Conservation (phyloP, 306 rosid genomes). For the Styphnolobium japonicum region DNA sequence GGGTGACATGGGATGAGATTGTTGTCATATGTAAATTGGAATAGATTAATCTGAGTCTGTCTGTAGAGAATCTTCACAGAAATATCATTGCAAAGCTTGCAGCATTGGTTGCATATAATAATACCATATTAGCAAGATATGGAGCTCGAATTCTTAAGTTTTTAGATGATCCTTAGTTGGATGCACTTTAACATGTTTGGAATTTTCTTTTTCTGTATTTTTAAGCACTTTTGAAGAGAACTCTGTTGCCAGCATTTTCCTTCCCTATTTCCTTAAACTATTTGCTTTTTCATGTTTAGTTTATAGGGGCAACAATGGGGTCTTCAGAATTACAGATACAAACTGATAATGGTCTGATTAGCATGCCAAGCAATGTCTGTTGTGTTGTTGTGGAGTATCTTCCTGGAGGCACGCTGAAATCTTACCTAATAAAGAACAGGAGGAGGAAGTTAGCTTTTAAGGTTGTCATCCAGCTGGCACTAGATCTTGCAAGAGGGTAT, state of each 20-base stretch:
- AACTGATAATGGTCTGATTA: conserved; percentile 80
- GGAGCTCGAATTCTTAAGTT: background rate
- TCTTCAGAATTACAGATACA: conserved; percentile 85
- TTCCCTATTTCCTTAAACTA: background rate
- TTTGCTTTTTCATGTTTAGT: conserved; percentile 46
- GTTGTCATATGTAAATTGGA: background rate
- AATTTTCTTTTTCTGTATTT: background rate
- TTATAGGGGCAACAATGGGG: conserved; percentile 96
- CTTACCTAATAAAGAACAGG: conserved; percentile 87
- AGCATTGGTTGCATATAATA: background rate
- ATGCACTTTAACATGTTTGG: background rate
- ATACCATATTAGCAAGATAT: background rate
- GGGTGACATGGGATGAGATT: background rate
- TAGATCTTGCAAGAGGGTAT: conserved; percentile 98
- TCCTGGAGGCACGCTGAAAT: conserved; percentile 79
- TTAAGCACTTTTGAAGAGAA: background rate
- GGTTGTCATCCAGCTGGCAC: conserved; percentile 87
- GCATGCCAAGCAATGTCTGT: conserved; percentile 90
- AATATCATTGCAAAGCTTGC: background rate
- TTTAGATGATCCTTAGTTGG: background rate
- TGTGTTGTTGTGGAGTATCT: conserved; percentile 98
- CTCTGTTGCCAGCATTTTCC: background rate
- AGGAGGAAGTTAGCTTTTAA: conserved; percentile 89
- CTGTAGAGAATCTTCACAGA: background rate
- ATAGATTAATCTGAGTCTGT: background rate